Conservation (phyloP, 192 early-diverging fungal genomes). For the Entomortierella lignicola region DNA sequence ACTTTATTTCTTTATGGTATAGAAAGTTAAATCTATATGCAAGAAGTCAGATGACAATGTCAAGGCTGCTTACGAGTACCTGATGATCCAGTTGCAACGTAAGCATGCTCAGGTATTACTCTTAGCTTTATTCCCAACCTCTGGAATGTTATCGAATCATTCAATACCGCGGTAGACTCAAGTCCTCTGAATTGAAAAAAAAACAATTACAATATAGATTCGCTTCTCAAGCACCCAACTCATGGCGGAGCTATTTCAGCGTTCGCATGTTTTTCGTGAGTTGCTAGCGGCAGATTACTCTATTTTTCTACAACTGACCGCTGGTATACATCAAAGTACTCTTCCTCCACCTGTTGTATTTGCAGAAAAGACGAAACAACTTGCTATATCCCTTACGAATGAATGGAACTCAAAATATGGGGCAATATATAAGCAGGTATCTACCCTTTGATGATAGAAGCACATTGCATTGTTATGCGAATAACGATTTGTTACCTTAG, state of each 20-base stretch:
- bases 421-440: conserved; percentile 59
- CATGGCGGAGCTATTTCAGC: conserved; percentile 69
- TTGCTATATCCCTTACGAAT: conserved; percentile 63
- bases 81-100: conserved; percentile 58
- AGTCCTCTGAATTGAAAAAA: not conserved
- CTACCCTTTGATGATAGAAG: no score
- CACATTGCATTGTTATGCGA: no score
- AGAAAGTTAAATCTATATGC: conserved; percentile 60
- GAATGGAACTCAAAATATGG: conserved; percentile 70
- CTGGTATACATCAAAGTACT: conserved; percentile 65
- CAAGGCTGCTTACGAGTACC: conserved; percentile 49
- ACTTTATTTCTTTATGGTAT: not conserved
- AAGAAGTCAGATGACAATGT: conserved; percentile 59
- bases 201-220: conserved; percentile 43
- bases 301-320: conserved; percentile 62
- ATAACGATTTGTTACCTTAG: no score
- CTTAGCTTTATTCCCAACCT: no score
- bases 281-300: conserved; percentile 63
- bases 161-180: not conserved
- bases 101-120: conserved; percentile 62
- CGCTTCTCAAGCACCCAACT: conserved; percentile 70
- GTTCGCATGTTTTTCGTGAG: conserved; percentile 73
- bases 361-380: conserved; percentile 59
- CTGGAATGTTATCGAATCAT: no score
- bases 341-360: conserved; percentile 65